Evolutionary conservation across 768 basidiomycete genomes (phyloP), one percentile per base, ranked within the genome.

Genomic region (Leccinum subgranulosum): DNA sequence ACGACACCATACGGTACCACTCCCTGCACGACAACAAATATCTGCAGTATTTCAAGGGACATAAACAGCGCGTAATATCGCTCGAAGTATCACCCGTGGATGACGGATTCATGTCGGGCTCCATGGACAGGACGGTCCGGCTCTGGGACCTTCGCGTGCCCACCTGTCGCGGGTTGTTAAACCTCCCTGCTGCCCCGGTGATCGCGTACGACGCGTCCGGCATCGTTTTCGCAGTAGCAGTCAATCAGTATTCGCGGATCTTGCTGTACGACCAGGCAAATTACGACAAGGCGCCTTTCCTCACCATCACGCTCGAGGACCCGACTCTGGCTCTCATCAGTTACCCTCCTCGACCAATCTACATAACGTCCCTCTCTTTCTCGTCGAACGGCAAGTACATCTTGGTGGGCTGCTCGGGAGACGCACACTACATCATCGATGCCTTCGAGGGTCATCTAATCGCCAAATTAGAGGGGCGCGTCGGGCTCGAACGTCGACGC

Each of bases 1-100:
- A 98, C 72, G 92, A 98, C 69, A 94, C 90, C 0, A 84, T 98
- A 63, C 85, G 97, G 47, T 98, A 98, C 72, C 92, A 96, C 66
- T 95, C 92, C 1, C 71, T 96, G 51, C 94, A 98, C 73, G 94
- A 96, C 81, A 98, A 97, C 80, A 93, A 90, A 70, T 99, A 94
- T 71, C 76, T 98, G 31, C 85, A 89, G 62, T 99, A 99, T 76
- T 98, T 97, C 79, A 88, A 85, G 66, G 97, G 97, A 0, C 97
- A 99, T 76, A 94, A 86, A 63, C 89, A 81, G 34, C 82, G 87
- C 56, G 97, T 99, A 3, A 81, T 90, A 33, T 96, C 95, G 0
- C 77, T 99, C 11, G 90, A 95, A 69, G 85, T 98, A 56, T 93
- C 91, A 0, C 97, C 97, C 1, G 80, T 89, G 1, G 92, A 98